These are phyloP conservation scores for Symbiodinium pilosum DNA, from an alignment of 73 alveolate genomes.

Conservation along the genomic window DNA sequence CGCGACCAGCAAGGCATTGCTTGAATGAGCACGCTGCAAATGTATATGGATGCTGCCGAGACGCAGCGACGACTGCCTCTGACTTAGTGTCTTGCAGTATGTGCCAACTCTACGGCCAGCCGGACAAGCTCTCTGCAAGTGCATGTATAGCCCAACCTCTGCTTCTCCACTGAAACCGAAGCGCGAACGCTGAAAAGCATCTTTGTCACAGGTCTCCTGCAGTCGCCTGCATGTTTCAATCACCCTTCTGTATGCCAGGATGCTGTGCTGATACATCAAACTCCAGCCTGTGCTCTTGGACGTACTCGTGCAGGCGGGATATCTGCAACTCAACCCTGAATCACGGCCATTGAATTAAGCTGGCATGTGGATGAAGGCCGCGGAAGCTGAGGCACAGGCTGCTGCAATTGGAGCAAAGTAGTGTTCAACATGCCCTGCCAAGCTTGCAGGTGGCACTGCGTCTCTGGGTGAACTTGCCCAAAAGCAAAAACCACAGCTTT, in stretches of 20 bases:
- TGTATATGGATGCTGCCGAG: neutral
- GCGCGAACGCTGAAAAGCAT: neutral
- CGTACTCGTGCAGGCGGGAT: neutral
- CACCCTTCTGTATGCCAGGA: neutral
- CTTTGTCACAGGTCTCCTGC: neutral
- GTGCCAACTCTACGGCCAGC: too few species aligned
- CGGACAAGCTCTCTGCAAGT: too few species aligned
- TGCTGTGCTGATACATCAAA: neutral
- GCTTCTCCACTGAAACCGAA: neutral
- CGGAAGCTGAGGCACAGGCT: neutral
- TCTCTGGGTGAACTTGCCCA: too few species aligned
- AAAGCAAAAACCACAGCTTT: too few species aligned
- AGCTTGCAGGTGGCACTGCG: too few species aligned
- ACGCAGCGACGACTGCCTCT: neutral
- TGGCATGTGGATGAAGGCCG: neutral
- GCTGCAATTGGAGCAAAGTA: conserved; percentile 21
- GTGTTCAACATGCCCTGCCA: conserved; percentile 24
- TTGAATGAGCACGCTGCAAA: too few species aligned
- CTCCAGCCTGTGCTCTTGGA: conserved; percentile 4
- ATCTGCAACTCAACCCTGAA: conserved; percentile 16
- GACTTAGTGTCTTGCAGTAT: neutral
- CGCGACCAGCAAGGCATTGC: too few species aligned
- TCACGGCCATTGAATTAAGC: neutral
- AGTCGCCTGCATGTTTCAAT: neutral
- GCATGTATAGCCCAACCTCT: neutral